A percentile compares a stretch with the other conserved stretches of the same genome.
phyloP scores from a whole-genome alignment of 2,329 filamentous ascomycete species.

The Arthrobotrys entomopaga region DNA sequence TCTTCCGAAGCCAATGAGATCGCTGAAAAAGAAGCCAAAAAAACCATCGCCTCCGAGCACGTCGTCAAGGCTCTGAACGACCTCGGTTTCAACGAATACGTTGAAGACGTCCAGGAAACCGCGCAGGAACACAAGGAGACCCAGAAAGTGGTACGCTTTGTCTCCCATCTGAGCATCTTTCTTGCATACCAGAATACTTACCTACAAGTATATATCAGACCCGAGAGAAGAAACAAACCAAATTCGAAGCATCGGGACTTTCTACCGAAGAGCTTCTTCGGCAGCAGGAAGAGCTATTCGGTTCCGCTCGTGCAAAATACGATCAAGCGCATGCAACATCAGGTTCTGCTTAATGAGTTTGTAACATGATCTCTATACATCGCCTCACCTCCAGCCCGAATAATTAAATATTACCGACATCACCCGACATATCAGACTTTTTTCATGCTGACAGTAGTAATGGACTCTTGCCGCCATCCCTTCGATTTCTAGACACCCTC shows the following conservation, averaged over 20 bases:
- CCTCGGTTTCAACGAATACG: conserved; percentile 91
- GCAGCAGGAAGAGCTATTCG: conserved; percentile 91
- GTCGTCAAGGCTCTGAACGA: conserved; percentile 94
- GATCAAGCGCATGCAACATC: conserved; percentile 63
- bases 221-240: conserved; percentile 95
- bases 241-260: conserved; percentile 93
- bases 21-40: conserved; percentile 97
- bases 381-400: too few relatives aligned
- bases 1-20: conserved; percentile 99
- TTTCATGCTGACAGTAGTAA: too few relatives aligned
- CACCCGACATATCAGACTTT: too few relatives aligned
- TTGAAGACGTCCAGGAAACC: conserved; percentile 84
- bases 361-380: background rate
- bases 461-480: too few relatives aligned
- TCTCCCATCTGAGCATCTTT: conserved; percentile 16
- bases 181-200: too few relatives aligned
- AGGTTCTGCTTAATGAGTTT: conserved; percentile 18
- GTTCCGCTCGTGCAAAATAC: conserved; percentile 79
- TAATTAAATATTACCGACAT: too few relatives aligned
- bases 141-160: conserved; percentile 74
- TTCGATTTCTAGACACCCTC: too few relatives aligned
- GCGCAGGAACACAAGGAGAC: conserved; percentile 92
- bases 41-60: conserved; percentile 98
- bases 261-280: conserved; percentile 88
- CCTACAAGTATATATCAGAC: conserved; percentile 67